These are phyloP conservation scores for Osmozyma mogii DNA, from an alignment of 805 yeast species.

Conservation along the genomic window DNA sequence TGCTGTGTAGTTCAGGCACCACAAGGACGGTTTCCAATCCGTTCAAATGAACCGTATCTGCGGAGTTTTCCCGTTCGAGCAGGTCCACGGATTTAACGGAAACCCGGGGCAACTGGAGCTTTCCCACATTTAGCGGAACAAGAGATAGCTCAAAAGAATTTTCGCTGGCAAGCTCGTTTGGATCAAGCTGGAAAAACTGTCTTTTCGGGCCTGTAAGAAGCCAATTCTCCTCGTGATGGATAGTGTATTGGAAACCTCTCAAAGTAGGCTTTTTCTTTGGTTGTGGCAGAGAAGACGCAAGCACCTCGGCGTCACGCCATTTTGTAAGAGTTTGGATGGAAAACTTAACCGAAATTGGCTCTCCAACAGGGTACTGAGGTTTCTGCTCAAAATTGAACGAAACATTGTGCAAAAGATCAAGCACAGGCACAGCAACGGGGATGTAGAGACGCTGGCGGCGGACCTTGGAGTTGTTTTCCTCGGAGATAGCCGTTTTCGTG, in stretches of 20 bases:
- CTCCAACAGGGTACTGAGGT: constrained; percentile 51
- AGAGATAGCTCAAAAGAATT: constrained; percentile 36
- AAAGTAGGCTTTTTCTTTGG: constrained; percentile 1
- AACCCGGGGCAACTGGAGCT: constrained; percentile 57
- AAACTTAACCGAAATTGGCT: constrained; percentile 44
- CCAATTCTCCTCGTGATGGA: constrained; percentile 66
- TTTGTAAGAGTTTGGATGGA: constrained; percentile 34
- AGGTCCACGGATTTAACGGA: constrained; percentile 26
- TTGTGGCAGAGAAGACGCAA: constrained; percentile 7
- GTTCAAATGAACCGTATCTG: constrained; percentile 61
- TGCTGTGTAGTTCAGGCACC: constrained; percentile 59
- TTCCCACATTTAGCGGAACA: constrained; percentile 74
- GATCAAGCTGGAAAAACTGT: constrained; percentile 41
- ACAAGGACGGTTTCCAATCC: constrained; percentile 63
- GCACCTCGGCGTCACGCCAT: constrained; percentile 28
- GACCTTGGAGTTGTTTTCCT: not conserved
- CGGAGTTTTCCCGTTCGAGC: constrained; percentile 23
- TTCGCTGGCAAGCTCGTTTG: constrained; percentile 15
- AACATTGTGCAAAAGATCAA: constrained; percentile 53
- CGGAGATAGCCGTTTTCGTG: not conserved
- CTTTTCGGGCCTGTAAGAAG: constrained; percentile 63
- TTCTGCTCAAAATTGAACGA: constrained; percentile 35
- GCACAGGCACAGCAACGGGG: constrained; percentile 54
- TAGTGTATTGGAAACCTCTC: constrained; percentile 37
- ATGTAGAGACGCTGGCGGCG: constrained; percentile 29